Conservation (phyloP, 805 yeast genomes). For the Blastobotrys chiropterorum region DNA sequence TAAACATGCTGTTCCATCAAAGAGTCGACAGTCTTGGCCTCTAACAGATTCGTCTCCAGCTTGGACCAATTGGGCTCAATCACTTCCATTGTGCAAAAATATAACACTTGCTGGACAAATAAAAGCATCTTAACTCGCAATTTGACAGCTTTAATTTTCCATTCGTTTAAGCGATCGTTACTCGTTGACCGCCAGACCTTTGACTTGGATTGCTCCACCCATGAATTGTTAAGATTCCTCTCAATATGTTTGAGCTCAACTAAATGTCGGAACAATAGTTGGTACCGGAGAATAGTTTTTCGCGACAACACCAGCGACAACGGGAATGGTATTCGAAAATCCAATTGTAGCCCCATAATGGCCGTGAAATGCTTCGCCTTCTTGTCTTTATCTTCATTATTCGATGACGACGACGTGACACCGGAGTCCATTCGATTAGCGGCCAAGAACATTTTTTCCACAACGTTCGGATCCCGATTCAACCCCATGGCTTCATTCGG, state of each 20-base stretch:
- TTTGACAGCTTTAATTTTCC: slow-evolving; percentile 35
- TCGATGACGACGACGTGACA: slow-evolving; percentile 7
- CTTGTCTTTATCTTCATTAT: slow-evolving; percentile 17
- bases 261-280: slow-evolving; percentile 68
- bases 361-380: slow-evolving; percentile 23
- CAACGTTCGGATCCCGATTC: slow-evolving; percentile 8
- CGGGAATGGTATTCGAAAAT: slow-evolving; percentile 69
- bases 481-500: slow-evolving; percentile 20
- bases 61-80: slow-evolving; percentile 48
- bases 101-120: slow-evolving; percentile 49
- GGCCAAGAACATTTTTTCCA: slow-evolving; percentile 14
- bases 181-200: slow-evolving; percentile 57
- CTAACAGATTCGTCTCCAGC: slow-evolving; percentile 30
- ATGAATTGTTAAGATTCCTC: slow-evolving; percentile 53
- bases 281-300: slow-evolving; percentile 70
- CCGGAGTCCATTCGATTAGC: slow-evolving; percentile 8
- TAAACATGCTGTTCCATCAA: slow-evolving; percentile 44
- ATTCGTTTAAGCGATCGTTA: slow-evolving; percentile 39
- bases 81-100: slow-evolving; percentile 52
- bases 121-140: slow-evolving; percentile 45
- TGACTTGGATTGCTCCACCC: slow-evolving; percentile 64
- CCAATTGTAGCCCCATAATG: slow-evolving; percentile 32
- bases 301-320: slow-evolving; percentile 66
- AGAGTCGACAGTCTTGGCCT: slow-evolving; percentile 36
- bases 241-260: slow-evolving; percentile 58